Conservation (phyloP, 306 rosid genomes). For the Cajanus cajan region DNA sequence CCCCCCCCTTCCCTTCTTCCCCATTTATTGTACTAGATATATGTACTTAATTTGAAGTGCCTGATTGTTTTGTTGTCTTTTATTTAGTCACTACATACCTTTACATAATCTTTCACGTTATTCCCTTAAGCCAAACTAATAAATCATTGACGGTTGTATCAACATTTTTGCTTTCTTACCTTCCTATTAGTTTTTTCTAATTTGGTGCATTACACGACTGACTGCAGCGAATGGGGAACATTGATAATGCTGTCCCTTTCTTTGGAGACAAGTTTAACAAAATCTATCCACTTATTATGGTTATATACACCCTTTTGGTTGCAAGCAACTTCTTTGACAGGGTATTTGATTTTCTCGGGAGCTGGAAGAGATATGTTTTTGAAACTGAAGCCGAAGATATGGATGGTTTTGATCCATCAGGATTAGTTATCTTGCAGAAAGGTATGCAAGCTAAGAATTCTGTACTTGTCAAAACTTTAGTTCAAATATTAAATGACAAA, state of each 20-base stretch:
- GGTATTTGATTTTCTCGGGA: slow-evolving; percentile 74
- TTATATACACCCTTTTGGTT: slow-evolving; percentile 88
- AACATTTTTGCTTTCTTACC: slow-evolving; percentile 16
- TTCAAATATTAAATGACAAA: background rate
- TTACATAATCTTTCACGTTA: background rate
- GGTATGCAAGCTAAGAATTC: slow-evolving; percentile 49
- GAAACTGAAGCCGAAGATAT: slow-evolving; percentile 85
- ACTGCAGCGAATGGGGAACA: slow-evolving; percentile 93
- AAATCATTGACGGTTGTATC: background rate
- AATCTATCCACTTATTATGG: slow-evolving; percentile 97
- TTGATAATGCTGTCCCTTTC: slow-evolving; percentile 82
- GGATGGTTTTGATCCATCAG: slow-evolving; percentile 93
- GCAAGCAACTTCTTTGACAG: slow-evolving; percentile 90
- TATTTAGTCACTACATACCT: background rate
- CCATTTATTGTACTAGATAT: background rate
- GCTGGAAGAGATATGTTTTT: slow-evolving; percentile 83
- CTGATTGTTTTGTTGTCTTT: background rate
- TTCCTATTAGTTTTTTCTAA: slow-evolving; percentile 17
- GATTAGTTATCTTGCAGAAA: slow-evolving; percentile 86
- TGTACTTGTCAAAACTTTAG: background rate
- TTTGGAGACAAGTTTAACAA: slow-evolving; percentile 79
- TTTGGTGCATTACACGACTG: slow-evolving; percentile 34
- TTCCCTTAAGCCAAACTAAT: background rate
- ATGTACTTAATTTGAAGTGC: background rate
- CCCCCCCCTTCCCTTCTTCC: too few species aligned